phyloP scores from a whole-genome alignment of 805 yeast genomes.

The Candida coquimbonensis region DNA sequence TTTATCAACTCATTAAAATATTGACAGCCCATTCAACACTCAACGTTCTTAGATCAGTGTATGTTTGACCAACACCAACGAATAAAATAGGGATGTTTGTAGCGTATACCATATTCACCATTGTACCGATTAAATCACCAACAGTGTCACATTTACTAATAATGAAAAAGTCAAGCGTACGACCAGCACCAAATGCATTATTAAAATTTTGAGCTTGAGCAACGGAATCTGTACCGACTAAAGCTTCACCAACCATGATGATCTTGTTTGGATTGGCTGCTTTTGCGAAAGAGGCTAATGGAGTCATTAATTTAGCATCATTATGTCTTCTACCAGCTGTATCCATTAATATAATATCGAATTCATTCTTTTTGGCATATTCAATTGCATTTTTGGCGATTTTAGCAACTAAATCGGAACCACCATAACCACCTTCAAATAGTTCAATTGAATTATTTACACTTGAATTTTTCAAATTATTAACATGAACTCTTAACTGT shows the following conservation, averaged over 20 bases:
- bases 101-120: conserved; percentile 96
- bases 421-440: conserved; percentile 94
- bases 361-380: conserved; percentile 60
- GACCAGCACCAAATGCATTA: conserved; percentile 79
- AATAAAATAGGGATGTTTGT: conserved; percentile 92
- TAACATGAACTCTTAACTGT: conserved; percentile 89
- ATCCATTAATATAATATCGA: conserved; percentile 86
- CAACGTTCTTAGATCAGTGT: conserved; percentile 85
- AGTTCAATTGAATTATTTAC: conserved; percentile 49
- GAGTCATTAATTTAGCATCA: conserved; percentile 92
- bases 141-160: conserved; percentile 96
- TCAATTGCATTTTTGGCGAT: conserved; percentile 89
- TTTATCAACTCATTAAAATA: conserved; percentile 33
- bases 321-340: conserved; percentile 98
- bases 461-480: conserved; percentile 66
- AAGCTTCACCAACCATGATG: conserved; percentile 97
- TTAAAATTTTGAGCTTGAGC: conserved; percentile 92
- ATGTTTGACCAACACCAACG: conserved; percentile 96
- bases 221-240: conserved; percentile 96
- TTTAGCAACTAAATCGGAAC: conserved; percentile 87
- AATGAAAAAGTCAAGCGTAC: conserved; percentile 83
- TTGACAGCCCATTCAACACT: conserved; percentile 91
- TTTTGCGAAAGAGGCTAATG: conserved; percentile 88
- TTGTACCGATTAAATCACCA: conserved; percentile 91
- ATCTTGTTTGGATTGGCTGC: conserved; percentile 94